These are phyloP conservation scores for Zasmidium citrigriseum DNA, from an alignment of 2,329 filamentous ascomycete genomes.

Conservation along the genomic window DNA sequence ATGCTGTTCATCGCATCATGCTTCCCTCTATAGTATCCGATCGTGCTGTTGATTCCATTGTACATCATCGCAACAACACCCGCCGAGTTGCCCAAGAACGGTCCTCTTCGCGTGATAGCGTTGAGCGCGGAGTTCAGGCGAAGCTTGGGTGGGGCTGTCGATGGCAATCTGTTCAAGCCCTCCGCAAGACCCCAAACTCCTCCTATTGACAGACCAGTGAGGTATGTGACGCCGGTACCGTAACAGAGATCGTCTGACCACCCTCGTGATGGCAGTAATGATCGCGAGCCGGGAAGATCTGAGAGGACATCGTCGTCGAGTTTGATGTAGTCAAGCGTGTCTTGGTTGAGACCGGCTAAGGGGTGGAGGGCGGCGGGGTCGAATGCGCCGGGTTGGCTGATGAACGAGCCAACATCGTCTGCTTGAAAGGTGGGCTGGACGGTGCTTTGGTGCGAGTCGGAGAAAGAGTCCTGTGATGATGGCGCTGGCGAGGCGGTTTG, in stretches of 20 bases:
- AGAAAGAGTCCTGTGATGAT: constrained; percentile 42
- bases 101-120: constrained; percentile 86
- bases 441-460: constrained; percentile 47
- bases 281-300: constrained; percentile 80
- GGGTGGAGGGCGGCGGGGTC: constrained; percentile 91
- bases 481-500: constrained; percentile 45
- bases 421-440: constrained; percentile 52
- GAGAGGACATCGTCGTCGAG: constrained; percentile 90
- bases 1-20: constrained; percentile 91
- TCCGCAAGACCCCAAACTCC: constrained; percentile 92
- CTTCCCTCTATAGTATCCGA: constrained; percentile 77
- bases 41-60: constrained; percentile 85
- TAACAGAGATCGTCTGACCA: constrained; percentile 99
- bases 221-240: constrained; percentile 90
- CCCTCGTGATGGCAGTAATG: constrained; percentile 88
- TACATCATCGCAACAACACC: constrained; percentile 96
- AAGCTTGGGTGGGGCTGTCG: constrained; percentile 81
- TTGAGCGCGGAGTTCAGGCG: constrained; percentile 93
- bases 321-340: constrained; percentile 90
- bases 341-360: constrained; percentile 87
- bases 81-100: constrained; percentile 93
- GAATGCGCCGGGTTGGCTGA: constrained; percentile 72
- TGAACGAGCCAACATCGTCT: constrained; percentile 81
- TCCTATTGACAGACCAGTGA: constrained; percentile 81
- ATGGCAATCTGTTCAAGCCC: constrained; percentile 71